These are phyloP conservation scores for Asparagopsis taxiformis DNA, from an alignment of 31 red algal species.

Conservation along the genomic window DNA sequence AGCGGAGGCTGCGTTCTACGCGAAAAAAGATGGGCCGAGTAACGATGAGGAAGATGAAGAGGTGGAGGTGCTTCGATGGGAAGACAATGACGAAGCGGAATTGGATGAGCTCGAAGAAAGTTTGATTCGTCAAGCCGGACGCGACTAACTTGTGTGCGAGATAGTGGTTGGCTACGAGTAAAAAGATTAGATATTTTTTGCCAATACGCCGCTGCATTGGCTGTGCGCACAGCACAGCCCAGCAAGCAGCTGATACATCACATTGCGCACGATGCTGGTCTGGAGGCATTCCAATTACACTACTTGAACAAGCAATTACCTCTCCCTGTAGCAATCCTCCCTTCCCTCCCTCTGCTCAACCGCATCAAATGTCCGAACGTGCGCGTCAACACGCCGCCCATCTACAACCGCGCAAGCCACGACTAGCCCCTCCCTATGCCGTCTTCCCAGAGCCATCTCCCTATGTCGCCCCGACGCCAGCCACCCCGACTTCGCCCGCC, in stretches of 20 bases:
- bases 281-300: too few species aligned
- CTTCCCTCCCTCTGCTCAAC: not conserved
- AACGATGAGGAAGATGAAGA: conserved; percentile 41
- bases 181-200: too few species aligned
- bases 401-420: not conserved
- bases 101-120: too few species aligned
- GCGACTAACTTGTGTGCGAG: too few species aligned
- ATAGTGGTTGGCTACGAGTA: conserved; percentile 6
- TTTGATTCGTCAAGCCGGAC: too few species aligned
- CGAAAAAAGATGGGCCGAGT: not conserved
- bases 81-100: conserved; percentile 28
- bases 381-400: not conserved
- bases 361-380: not conserved
- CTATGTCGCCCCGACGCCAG: not conserved
- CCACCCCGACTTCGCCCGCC: not conserved
- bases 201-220: too few species aligned
- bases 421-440: conserved; percentile 25
- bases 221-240: too few species aligned
- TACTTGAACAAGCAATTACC: too few species aligned
- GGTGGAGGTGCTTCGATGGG: conserved; percentile 9
- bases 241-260: too few species aligned
- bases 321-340: not conserved
- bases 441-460: conserved; percentile 23
- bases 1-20: conserved; percentile 7
- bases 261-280: too few species aligned